A percentile compares a stretch with the other conserved stretches of the same genome.
These are phyloP conservation scores for Endoconidiophora laricicola DNA, from an alignment of 2,329 filamentous ascomycete species.

Conservation along the genomic window DNA sequence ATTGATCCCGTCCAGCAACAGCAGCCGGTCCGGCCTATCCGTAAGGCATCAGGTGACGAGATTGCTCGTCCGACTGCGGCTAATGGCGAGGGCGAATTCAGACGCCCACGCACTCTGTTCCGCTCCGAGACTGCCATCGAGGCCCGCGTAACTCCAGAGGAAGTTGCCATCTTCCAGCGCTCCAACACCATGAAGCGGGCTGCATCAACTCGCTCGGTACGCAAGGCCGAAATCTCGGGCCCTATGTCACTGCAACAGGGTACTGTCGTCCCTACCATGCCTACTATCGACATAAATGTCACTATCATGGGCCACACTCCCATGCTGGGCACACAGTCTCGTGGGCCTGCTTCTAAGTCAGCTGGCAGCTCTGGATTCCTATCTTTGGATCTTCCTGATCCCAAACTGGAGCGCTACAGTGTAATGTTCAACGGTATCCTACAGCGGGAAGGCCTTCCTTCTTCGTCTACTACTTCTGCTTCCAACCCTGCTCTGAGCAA, in stretches of 20 bases:
- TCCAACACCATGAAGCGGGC: conserved; percentile 2
- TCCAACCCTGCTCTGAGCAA: background rate
- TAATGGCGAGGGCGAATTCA: background rate
- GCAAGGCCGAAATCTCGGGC: conserved; percentile 1
- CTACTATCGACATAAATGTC: background rate
- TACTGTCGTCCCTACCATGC: conserved; percentile 2
- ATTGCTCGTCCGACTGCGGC: background rate
- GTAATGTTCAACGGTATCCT: conserved; percentile 79
- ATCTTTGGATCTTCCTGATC: conserved; percentile 63
- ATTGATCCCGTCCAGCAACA: background rate
- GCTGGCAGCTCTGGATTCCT: conserved; percentile 29
- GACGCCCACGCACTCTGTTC: background rate
- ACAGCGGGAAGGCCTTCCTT: conserved; percentile 21
- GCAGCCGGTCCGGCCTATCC: background rate
- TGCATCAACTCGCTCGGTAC: background rate
- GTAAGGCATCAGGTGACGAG: conserved; percentile 2
- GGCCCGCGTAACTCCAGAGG: conserved; percentile 2
- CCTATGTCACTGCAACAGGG: conserved; percentile 2
- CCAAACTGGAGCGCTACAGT: conserved; percentile 77
- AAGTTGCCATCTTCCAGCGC: conserved; percentile 12
- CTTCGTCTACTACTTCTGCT: background rate
- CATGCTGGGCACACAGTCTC: conserved; percentile 1
- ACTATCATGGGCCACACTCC: background rate
- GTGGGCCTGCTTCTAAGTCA: conserved; percentile 7
- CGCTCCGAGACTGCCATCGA: background rate